Base-by-base conservation (phyloP, 371 early-diverging fungal genomes). In the Mucor irregularis region DNA sequence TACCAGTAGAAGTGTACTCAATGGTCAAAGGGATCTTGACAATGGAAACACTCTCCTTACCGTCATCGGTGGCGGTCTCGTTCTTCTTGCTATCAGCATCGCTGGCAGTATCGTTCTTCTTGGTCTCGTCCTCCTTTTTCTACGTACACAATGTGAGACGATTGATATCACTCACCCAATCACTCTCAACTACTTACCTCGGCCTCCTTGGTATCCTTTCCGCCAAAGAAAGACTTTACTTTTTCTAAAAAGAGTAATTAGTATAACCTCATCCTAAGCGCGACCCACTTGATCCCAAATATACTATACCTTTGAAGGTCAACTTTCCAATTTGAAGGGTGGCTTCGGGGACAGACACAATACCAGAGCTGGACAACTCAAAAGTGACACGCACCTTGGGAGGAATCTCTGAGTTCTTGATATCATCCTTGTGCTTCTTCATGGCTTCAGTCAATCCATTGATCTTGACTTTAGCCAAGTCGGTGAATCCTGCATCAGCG, bases 301-400 rank as follows among this genome's bases (percentile, higher is more conserved):
- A n/a, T n/a, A n/a, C n/a, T 22, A 59, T 69, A 71, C 69, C 70
- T 52, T 68, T 66, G 52, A 80, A 71, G 16, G 80, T 71, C 7
- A 66, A 58, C 52, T 77, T 81, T 56, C 64, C 75, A 43, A 85
- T 58, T 25, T 71, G 73, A 30, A 84, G 80, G 31, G 64, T 55
- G 6, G 88, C 86, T 46, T 85, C 82, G 38, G 76, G 69, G 35
- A 84, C 78, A 16, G 76, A 76, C 45, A 92, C 73, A 22, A 93
- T 58, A 40, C 90, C 82, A 28, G 92, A 83, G 13, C 76, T 73
- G 4, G 84, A 81, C 46, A 95, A 72, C 60, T 86, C 86, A 53
- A 95, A 74, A 10, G 82, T 70, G 4, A 92, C 87, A 38, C 90
- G 87, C 29, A 96, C 94, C 68, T 93, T 93, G 44, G 91, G 90